Conservation (phyloP, 108 stramenopile genomes). For the Nannochloropsis oceanica region DNA sequence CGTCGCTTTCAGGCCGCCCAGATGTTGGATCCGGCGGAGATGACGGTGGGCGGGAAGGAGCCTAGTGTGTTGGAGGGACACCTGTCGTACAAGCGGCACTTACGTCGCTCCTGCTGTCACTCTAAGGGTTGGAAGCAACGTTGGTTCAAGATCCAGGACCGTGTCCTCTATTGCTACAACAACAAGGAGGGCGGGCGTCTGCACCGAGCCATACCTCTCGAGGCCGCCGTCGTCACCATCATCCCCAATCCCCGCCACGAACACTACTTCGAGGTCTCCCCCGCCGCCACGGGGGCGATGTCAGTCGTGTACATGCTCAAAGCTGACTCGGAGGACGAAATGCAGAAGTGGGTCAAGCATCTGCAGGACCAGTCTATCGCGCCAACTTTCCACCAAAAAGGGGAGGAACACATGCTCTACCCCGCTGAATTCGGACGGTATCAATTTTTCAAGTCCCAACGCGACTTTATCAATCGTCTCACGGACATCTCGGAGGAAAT, state of each 20-base stretch:
- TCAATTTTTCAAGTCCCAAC: constrained; percentile 72
- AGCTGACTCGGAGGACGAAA: constrained; percentile 1
- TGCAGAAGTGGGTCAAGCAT: not conserved
- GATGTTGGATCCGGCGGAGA: constrained; percentile 39
- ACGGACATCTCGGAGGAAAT: constrained; percentile 86
- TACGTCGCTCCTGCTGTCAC: not conserved
- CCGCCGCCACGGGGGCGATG: not conserved
- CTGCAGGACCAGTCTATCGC: constrained; percentile 9
- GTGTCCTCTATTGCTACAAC: constrained; percentile 77
- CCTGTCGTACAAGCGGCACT: constrained; percentile 3
- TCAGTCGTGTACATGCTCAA: not conserved
- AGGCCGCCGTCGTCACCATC: constrained; percentile 46
- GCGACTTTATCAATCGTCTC: constrained; percentile 69
- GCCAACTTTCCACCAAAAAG: not conserved
- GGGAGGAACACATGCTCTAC: not conserved
- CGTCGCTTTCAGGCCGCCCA: constrained; percentile 73
- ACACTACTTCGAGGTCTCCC: constrained; percentile 18
- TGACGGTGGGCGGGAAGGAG: not conserved
- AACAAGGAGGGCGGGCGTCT: constrained; percentile 36
- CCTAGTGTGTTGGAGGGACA: not conserved
- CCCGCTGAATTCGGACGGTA: constrained; percentile 51
- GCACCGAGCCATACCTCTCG: constrained; percentile 67
- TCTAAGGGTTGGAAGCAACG: constrained; percentile 55
- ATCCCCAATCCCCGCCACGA: not conserved
- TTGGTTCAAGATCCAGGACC: constrained; percentile 77